Percentiles rank a stretch among this genome's conserved stretches.
Conservation (phyloP, 78 protist genomes). For the Andalucia godoyi region DNA sequence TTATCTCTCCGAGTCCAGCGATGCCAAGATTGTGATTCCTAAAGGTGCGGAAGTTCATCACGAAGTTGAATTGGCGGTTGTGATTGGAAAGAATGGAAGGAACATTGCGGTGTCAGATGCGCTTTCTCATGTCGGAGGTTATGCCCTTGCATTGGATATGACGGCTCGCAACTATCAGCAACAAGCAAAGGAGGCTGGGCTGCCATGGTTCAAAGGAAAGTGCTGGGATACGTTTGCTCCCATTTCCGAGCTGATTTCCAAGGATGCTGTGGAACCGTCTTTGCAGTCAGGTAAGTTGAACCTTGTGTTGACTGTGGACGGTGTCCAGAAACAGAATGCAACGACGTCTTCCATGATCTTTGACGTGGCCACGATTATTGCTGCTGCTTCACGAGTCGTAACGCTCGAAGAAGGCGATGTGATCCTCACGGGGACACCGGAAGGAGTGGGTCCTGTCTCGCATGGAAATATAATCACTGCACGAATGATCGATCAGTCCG, state of each 20-base stretch:
- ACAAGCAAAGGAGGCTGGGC: constrained; percentile 32
- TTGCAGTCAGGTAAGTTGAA: not conserved
- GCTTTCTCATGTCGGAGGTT: constrained; percentile 1
- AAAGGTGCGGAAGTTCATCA: constrained; percentile 13
- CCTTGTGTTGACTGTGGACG: constrained; percentile 20
- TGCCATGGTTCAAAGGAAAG: constrained; percentile 40
- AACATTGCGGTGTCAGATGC: not conserved
- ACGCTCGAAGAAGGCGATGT: constrained; percentile 17
- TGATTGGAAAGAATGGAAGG: constrained; percentile 9
- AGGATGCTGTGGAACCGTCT: not conserved
- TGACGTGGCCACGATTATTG: not conserved
- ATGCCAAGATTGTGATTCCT: not conserved
- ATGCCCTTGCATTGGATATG: constrained; percentile 25
- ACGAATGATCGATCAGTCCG: too few relatives aligned
- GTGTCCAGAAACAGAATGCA: constrained; percentile 14
- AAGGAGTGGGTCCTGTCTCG: constrained; percentile 40
- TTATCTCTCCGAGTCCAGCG: not conserved
- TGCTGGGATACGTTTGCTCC: constrained; percentile 40
- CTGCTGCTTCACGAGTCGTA: not conserved
- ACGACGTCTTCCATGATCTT: constrained; percentile 24
- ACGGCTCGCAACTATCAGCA: constrained; percentile 19
- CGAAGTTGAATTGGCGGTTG: constrained; percentile 38
- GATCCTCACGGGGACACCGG: constrained; percentile 42
- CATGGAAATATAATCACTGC: constrained; percentile 9
- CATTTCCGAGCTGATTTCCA: constrained; percentile 1